Conservation (phyloP, 2,329 filamentous ascomycete species). For the Phyllosticta citrichinensis region DNA sequence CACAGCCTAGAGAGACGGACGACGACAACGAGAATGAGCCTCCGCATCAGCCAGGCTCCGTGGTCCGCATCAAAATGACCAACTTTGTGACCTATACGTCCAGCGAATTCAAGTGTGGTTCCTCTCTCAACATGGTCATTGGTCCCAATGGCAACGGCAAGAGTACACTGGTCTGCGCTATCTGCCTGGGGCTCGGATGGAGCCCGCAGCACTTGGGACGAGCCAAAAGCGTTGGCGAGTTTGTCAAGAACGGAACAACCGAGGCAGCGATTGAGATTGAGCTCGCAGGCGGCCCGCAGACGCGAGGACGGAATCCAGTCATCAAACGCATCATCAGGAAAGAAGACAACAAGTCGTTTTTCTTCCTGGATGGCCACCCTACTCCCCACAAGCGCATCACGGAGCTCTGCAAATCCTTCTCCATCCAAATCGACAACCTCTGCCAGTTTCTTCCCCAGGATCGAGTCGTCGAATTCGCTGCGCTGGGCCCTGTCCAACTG, state of each 20-base stretch:
- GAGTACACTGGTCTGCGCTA: slow-evolving; percentile 92
- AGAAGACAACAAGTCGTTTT: slow-evolving; percentile 74
- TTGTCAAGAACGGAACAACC: slow-evolving; percentile 78
- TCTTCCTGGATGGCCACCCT: slow-evolving; percentile 60
- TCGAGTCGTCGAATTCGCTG: slow-evolving; percentile 87
- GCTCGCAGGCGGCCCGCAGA: slow-evolving; percentile 52
- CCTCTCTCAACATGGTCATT: slow-evolving; percentile 95
- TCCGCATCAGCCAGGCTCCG: slow-evolving; percentile 58
- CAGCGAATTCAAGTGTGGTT: slow-evolving; percentile 83
- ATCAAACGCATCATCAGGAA: slow-evolving; percentile 67
- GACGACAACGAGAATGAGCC: slow-evolving; percentile 9
- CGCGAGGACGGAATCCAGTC: slow-evolving; percentile 56
- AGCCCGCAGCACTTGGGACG: slow-evolving; percentile 70
- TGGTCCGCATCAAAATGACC: slow-evolving; percentile 72
- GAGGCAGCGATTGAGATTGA: slow-evolving; percentile 85
- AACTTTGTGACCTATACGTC: slow-evolving; percentile 95
- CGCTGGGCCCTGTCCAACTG: slow-evolving; percentile 68
- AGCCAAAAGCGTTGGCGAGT: slow-evolving; percentile 75
- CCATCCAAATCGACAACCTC: slow-evolving; percentile 94
- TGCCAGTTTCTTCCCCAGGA: slow-evolving; percentile 97
- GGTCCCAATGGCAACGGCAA: slow-evolving; percentile 98
- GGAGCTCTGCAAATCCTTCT: slow-evolving; percentile 57
- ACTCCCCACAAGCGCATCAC: slow-evolving; percentile 54
- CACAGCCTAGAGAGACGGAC: slow-evolving; percentile 9
- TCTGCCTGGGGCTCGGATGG: slow-evolving; percentile 86